Base-by-base conservation (phyloP, 495 filamentous ascomycete species). In the Annulohypoxylon stygium region DNA sequence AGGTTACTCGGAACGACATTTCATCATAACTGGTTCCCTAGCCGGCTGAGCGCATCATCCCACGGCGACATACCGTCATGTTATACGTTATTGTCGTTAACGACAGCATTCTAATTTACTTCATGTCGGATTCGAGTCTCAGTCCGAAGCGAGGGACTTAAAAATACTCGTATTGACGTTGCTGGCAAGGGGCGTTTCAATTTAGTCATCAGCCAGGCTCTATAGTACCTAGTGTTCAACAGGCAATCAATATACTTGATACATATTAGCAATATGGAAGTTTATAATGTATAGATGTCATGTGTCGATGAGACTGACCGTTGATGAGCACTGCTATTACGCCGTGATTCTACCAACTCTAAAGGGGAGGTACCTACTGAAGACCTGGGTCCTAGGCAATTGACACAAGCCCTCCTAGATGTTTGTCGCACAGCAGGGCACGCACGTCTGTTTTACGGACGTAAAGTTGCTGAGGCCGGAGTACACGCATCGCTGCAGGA, bases 401-500 rank as follows among this genome's bases (percentile, higher is more conserved):
- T 34, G 23, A 53, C 63, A 68, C 72, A 53, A 71, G 59, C 51
- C 41, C 25, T 70, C 58, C 37, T 45, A 68, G 62, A 51, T 75
- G 39, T 69, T 61, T 69, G 75, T 76, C 26, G 39, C 75, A 77
- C 67, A 10, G 68, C 68, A 73, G 75, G 8, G 37, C 59, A 67
- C 51, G 68, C 66, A 74, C 65, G 53, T 60, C 62, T 70, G 65
- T 72, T 75, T 79, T 79, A 79, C 77, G 75, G 75, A 57, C 77
- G 77, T 79, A 79, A 79, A 68, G 51, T 67, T 51, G 59, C 58
- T 61, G 58, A 73, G 65, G 68, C 71, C 67, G 76, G 74, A 73
- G 78, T 63, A 76, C 71, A 73, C 78, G 76, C 76, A 71, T 75
- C 61, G 69, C 73, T 79, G 76, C 76, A 79, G 78, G 78, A 79